Base-by-base conservation (phyloP, 345 rosid genomes). In the Mercurialis annua region DNA sequence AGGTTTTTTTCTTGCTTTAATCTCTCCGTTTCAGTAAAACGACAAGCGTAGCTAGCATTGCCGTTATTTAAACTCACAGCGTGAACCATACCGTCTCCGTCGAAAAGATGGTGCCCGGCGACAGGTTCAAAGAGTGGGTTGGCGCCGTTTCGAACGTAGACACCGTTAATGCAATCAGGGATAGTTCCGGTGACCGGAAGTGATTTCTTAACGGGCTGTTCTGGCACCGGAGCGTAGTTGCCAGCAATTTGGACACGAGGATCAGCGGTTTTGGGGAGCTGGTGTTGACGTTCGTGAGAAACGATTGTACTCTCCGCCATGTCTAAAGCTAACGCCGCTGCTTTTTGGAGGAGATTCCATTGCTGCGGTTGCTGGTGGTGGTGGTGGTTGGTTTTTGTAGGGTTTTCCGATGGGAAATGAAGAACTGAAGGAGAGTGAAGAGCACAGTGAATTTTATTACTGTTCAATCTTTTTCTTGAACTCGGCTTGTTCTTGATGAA, bases 61-160 rank as follows among this genome's bases (percentile, higher is more conserved):
- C 96, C 96, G 55, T 79, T 76, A 1, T 38, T 64, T 55, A 93
- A 80, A 43, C 63, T 72, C 40, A 93, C 90, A 14, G 96, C 90
- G 63, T 93, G 98, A 49, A 93, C 84, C 98, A 93, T 93, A 24
- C 98, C 98, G 64, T 93, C 98, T 2, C 98, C 97, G 76, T 93
- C 98, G 36, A 93, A 93, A 2, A 93, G 71, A 71, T 93, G 98
- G 74, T 93, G 98, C 0, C 98, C 98, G 16, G 96, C 86, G 27
- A 85, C 79, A 0, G 98, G 98, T 65, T 90, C 84, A 66, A 85
- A 86, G 17, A 88, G 81, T 17, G 98, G 98, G 77, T 93, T 90
- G 23, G 97, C 98, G 0, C 98, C 98, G 87, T 93, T 93, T 23
- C 98, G 89, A 60, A 87, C 74, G 55, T 93, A 93, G 46, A 93